Evolutionary conservation across 371 early-diverging fungal genomes (phyloP).

Genomic region (Lichtheimia hyalospora): DNA sequence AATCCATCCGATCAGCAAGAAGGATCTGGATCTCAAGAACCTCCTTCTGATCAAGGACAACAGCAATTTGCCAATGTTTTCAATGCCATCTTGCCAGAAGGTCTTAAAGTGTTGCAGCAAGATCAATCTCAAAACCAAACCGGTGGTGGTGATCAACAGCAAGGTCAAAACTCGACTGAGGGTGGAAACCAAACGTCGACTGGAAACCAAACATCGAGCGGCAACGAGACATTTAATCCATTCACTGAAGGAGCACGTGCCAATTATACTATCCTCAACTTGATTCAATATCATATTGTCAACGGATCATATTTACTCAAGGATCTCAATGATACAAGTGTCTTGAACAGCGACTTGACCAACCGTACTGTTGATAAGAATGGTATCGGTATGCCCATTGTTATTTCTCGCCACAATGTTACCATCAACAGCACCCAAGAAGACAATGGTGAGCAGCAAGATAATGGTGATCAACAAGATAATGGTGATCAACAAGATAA

Average conservation of each 20-base stretch:
- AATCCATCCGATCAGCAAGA: not conserved
- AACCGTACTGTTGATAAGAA: slow-evolving; percentile 21
- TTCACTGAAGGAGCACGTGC: slow-evolving; percentile 9
- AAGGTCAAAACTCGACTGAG: not conserved
- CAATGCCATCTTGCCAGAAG: slow-evolving; percentile 2
- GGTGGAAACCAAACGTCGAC: not conserved
- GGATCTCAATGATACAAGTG: slow-evolving; percentile 14
- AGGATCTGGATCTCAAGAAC: not conserved
- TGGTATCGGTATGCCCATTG: slow-evolving; percentile 27
- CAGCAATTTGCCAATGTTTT: too few species aligned
- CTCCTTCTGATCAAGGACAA: not conserved
- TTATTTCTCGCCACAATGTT: slow-evolving; percentile 17
- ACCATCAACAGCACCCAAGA: slow-evolving; percentile 8
- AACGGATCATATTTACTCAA: slow-evolving; percentile 19
- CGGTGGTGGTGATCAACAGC: not conserved
- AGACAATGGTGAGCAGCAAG: not conserved
- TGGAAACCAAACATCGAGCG: slow-evolving; percentile 1
- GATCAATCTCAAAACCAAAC: too few species aligned
- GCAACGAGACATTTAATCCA: slow-evolving; percentile 1
- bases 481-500: not conserved
- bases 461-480: not conserved
- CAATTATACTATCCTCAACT: slow-evolving; percentile 21
- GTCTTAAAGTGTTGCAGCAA: slow-evolving; percentile 2
- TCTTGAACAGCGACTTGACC: slow-evolving; percentile 24
- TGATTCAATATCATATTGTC: slow-evolving; percentile 35